Base-by-base conservation (phyloP, 805 yeast genomes). In the Millerozyma acaciae region DNA sequence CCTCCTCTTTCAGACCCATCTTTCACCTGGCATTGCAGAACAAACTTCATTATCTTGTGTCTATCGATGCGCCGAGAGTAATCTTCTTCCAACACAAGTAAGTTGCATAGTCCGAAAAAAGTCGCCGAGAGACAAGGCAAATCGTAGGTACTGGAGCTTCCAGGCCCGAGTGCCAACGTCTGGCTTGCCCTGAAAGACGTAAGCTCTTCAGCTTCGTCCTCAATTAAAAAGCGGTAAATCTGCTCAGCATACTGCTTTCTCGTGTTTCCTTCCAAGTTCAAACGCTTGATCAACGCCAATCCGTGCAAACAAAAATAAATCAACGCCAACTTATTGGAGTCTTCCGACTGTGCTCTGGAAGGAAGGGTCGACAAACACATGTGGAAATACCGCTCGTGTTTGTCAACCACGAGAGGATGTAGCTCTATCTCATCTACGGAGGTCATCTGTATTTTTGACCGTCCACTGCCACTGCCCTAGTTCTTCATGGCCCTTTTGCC, bases 91-190 rank as follows among this genome's bases (percentile, higher is more conserved):
- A 84, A 57, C n/a, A 75, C 60, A 1, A 76, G 51, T 23, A 84
- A 60, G 8, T 71, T 62, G 21, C 76, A 70, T 21, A 88, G 55
- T 2, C 86, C 89, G 59, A 88, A 84, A 43, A 79, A 77, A 0
- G 96, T 88, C 5, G 88, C 76, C 1, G 90, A 75, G 5, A 86
- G 55, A 42, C 77, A 81, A 1, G 89, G 75, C 1, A 77, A 60
- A 47, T 80, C 88, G 46, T 76, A 79, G 23, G 25, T 29, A 29
- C 40, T 35, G 1, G 38, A 39, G 4, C 12, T 28, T 2, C 44
- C 48, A 10, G 39, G 28, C 6, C 46, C 46, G 20, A 51, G 43
- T 16, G 52, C 50, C 45, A 78, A 80, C 2, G 71, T 62, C 16
- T 60, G 44, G 6, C 83, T 76, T 2, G 86, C 76, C 34, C 86